A percentile compares a stretch with the other conserved stretches of the same genome.
Evolutionary conservation across 2,329 filamentous ascomycete species (phyloP).

Genomic region (Tolypocladium paradoxum): DNA sequence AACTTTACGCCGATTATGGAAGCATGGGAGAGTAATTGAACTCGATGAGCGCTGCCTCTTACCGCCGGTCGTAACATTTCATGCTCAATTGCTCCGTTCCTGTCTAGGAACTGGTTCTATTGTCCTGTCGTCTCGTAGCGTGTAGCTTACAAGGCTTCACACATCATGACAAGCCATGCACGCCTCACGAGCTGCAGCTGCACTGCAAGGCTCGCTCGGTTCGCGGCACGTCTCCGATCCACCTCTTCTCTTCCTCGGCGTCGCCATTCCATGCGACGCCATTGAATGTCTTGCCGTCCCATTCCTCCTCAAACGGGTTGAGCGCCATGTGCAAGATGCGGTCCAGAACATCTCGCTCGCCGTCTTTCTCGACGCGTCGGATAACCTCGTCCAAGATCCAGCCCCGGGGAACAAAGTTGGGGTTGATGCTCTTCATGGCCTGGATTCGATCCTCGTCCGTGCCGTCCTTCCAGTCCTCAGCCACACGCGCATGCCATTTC

Average conservation of each 20-base stretch:
- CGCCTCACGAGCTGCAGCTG: conserved; percentile 72
- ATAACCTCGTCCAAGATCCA: conserved; percentile 96
- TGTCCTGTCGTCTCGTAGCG: not conserved
- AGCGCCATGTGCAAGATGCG: conserved; percentile 74
- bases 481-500: conserved; percentile 60
- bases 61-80: conserved; percentile 62
- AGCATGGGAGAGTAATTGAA: conserved; percentile 50
- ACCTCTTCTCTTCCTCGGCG: conserved; percentile 65
- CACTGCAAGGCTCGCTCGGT: conserved; percentile 77
- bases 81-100: not conserved
- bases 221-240: conserved; percentile 76
- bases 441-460: conserved; percentile 51
- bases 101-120: not conserved
- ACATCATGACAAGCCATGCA: not conserved
- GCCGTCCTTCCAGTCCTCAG: conserved; percentile 63
- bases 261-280: conserved; percentile 45
- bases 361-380: conserved; percentile 71
- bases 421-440: conserved; percentile 80
- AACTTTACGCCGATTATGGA: conserved; percentile 57
- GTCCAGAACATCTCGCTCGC: conserved; percentile 68
- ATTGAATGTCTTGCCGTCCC: conserved; percentile 44
- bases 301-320: conserved; percentile 73
- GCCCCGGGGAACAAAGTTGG: conserved; percentile 80
- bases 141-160: not conserved
- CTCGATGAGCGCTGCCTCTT: conserved; percentile 57